Conservation (phyloP, 495 filamentous ascomycete genomes). For the Aspergillus carlsbadensis region DNA sequence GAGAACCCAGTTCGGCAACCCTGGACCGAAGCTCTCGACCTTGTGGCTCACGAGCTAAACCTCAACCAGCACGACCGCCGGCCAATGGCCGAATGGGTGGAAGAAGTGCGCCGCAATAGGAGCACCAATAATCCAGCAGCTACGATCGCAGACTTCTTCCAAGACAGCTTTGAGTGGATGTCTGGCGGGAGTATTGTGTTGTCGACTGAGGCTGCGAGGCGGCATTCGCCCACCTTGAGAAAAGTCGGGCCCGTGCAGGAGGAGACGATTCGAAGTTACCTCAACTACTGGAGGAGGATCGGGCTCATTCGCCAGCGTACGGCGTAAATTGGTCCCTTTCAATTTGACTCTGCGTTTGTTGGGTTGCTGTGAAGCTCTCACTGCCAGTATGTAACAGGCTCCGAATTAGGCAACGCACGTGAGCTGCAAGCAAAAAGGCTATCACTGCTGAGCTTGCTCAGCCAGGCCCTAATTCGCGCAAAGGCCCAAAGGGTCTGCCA, state of each 20-base stretch:
- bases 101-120: slow-evolving; percentile 26
- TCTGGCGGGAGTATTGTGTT: slow-evolving; percentile 51
- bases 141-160: slow-evolving; percentile 46
- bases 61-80: slow-evolving; percentile 34
- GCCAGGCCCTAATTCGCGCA: no score
- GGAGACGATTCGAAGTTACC: slow-evolving; percentile 39
- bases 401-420: no score
- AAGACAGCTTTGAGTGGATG: slow-evolving; percentile 50
- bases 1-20: slow-evolving; percentile 53
- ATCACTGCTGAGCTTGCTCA: no score
- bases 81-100: slow-evolving; percentile 45
- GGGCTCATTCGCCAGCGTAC: no score
- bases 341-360: no score
- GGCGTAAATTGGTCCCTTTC: no score
- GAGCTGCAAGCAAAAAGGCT: no score
- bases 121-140: slow-evolving; percentile 47
- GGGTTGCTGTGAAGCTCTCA: no score
- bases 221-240: slow-evolving; percentile 44
- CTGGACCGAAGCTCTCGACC: slow-evolving; percentile 40
- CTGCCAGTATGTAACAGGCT: no score
- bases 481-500: no score
- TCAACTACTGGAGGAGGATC: slow-evolving; percentile 36
- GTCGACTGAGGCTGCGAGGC: slow-evolving; percentile 33
- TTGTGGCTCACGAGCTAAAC: slow-evolving; percentile 39
- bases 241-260: slow-evolving; percentile 35